Percentiles rank a stretch among this genome's conserved stretches.
Evolutionary conservation across 345 rosid species (phyloP).

Genomic region (Hibiscus tridactylites): DNA sequence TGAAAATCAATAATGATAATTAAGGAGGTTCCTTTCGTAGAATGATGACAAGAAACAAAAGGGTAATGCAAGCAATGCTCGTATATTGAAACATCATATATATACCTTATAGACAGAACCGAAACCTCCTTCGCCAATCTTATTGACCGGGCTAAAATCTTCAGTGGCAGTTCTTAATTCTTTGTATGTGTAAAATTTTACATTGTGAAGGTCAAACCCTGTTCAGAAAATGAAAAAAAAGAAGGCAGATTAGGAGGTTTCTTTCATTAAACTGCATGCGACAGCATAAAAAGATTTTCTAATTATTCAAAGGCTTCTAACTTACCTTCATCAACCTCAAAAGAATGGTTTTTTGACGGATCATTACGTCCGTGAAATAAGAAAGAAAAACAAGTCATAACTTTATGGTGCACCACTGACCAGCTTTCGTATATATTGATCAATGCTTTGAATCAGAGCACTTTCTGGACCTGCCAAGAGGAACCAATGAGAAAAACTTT

Average conservation of each 20-base stretch:
- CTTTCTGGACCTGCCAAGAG: conserved; percentile 20
- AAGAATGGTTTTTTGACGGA: conserved; percentile 11
- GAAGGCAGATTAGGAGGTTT: background rate
- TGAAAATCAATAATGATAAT: conserved; percentile 26
- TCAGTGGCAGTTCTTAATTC: conserved; percentile 63
- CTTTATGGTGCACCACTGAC: conserved; percentile 20
- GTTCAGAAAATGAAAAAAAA: background rate
- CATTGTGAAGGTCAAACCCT: conserved; percentile 45
- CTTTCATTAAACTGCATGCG: background rate
- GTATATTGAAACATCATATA: conserved; percentile 8
- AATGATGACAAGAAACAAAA: background rate
- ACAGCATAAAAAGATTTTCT: background rate
- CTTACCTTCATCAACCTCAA: conserved; percentile 59
- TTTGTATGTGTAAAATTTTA: conserved; percentile 49
- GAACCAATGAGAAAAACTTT: conserved; percentile 10
- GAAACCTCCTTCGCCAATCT: conserved; percentile 97
- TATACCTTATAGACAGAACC: conserved; percentile 86
- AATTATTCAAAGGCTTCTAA: background rate
- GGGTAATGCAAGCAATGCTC: background rate
- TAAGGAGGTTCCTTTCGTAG: background rate
- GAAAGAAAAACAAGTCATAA: conserved; percentile 65
- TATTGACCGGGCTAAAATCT: conserved; percentile 50
- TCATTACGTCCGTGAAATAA: conserved; percentile 20
- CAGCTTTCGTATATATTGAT: conserved; percentile 13
- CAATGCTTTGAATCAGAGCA: conserved; percentile 14